Base-by-base conservation (phyloP, 2,329 filamentous ascomycete genomes). In the Trichoderma koningii region DNA sequence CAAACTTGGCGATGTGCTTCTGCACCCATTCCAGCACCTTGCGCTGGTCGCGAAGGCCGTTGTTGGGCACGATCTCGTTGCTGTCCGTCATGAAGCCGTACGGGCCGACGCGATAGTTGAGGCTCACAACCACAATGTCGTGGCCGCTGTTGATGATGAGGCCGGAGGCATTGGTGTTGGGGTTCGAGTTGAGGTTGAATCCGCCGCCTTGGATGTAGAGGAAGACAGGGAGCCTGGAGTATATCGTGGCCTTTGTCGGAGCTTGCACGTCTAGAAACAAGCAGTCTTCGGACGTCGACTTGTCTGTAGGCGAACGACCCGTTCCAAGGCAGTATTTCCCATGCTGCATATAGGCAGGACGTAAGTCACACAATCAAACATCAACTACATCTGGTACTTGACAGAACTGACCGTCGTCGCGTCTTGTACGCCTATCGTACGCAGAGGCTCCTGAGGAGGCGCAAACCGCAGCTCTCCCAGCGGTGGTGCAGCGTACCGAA, bases 101-200 rank as follows among this genome's bases (percentile, higher is more conserved):
- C 0, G 85, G 83, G 0, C 90, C 90, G 12, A 93, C 89, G 5
- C 91, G 87, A 73, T 93, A 93, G 76, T 92, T 93, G 76, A 91
- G 83, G 10, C 82, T 88, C 2, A 93, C 88, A 0, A 92, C 85
- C 0, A 93, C 77, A 28, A 92, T 87, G 65, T 83, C 77, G 44
- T 81, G 79, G 19, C 85, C 84, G 0, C 86, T 87, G 34, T 80
- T 73, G 30, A 88, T 80, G 38, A 78, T 73, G n/a, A 93, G 75
- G 0, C 83, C 85, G 1, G 81, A 82, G 0, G 85, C 88, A 68
- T 91, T 85, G 69, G 84, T 81, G 66, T 88, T 82, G 1, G 78
- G 71, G 64, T 80, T 79, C 1, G 79, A 76, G 68, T 81, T 77
- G 6, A 67, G 65, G 62, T 84, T 85, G 73, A 88, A 88, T 0